Conservation (phyloP, 257 asterid genomes). For the Henckelia pumila region DNA sequence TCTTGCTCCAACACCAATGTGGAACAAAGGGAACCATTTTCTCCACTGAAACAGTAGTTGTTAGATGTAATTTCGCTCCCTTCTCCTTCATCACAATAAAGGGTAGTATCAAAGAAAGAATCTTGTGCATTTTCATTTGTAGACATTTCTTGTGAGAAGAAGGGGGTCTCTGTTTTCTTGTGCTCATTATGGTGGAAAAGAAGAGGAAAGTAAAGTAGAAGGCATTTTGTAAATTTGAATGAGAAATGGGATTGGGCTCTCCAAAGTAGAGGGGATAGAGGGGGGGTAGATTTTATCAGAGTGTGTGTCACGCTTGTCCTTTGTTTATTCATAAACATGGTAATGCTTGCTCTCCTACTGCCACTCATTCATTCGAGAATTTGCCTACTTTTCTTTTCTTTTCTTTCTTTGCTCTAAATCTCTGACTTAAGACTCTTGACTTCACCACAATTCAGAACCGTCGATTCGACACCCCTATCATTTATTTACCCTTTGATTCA, state of each 20-base stretch:
- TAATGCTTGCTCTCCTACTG: not conserved
- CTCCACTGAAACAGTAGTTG: not conserved
- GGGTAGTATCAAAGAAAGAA: conserved; percentile 37
- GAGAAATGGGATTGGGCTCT: conserved; percentile 33
- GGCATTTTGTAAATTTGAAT: conserved; percentile 16
- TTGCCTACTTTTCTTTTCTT: not conserved
- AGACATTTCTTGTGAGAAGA: conserved; percentile 35
- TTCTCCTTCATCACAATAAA: conserved; percentile 41
- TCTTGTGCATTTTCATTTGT: conserved; percentile 27
- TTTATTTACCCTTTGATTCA: too few species aligned
- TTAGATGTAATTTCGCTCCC: conserved; percentile 8
- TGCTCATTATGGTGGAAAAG: conserved; percentile 28
- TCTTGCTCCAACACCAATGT: conserved; percentile 36
- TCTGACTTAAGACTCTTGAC: too few species aligned
- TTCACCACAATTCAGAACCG: too few species aligned
- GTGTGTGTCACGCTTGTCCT: conserved; percentile 57
- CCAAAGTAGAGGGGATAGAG: conserved; percentile 32
- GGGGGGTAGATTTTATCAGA: conserved; percentile 41
- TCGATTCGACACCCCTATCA: too few species aligned
- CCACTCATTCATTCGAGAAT: not conserved
- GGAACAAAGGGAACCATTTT: conserved; percentile 11
- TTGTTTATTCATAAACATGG: conserved; percentile 31
- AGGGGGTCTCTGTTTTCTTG: not conserved
- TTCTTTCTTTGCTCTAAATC: too few species aligned
- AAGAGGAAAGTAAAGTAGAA: conserved; percentile 22